Evolutionary conservation across 805 yeast species (phyloP).

Genomic region (Candida jianshihensis): DNA sequence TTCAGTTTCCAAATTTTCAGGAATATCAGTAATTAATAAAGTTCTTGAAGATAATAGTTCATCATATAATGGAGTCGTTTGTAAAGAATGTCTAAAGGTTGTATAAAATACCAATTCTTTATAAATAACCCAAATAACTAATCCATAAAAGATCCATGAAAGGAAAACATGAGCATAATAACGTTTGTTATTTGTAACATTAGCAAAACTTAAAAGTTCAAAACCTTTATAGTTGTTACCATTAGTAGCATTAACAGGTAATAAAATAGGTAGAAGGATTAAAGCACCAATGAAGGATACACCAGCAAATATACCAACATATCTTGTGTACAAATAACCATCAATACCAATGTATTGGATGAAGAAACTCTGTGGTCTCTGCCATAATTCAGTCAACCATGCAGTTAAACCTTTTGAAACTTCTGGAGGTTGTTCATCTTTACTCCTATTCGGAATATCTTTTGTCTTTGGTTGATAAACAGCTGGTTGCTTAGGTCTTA

Average conservation of each 20-base stretch:
- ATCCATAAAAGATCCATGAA: constrained; percentile 68
- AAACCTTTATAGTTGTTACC: constrained; percentile 52
- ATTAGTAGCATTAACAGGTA: constrained; percentile 50
- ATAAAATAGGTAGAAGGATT: constrained; percentile 58
- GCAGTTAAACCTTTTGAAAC: constrained; percentile 42
- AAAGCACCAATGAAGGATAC: constrained; percentile 48
- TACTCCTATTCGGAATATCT: constrained; percentile 48
- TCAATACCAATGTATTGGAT: constrained; percentile 69
- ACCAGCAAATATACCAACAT: constrained; percentile 45
- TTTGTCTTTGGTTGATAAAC: constrained; percentile 79
- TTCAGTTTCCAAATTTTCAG: constrained; percentile 38
- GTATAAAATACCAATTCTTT: constrained; percentile 68
- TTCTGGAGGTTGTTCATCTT: constrained; percentile 16
- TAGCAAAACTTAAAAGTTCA: constrained; percentile 56
- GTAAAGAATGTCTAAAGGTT: constrained; percentile 65
- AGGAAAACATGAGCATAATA: constrained; percentile 69
- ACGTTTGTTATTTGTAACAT: constrained; percentile 56
- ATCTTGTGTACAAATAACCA: constrained; percentile 71
- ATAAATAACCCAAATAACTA: constrained; percentile 59
- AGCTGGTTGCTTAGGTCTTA: constrained; percentile 59
- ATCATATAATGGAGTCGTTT: constrained; percentile 67
- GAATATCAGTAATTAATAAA: constrained; percentile 61
- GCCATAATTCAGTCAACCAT: constrained; percentile 49
- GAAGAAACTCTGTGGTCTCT: constrained; percentile 52
- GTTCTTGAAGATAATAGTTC: constrained; percentile 66